A percentile compares a stretch with the other conserved stretches of the same genome.
These are phyloP conservation scores for Penicillium sumatraense DNA, from an alignment of 2,329 filamentous ascomycete species.

Conservation along the genomic window DNA sequence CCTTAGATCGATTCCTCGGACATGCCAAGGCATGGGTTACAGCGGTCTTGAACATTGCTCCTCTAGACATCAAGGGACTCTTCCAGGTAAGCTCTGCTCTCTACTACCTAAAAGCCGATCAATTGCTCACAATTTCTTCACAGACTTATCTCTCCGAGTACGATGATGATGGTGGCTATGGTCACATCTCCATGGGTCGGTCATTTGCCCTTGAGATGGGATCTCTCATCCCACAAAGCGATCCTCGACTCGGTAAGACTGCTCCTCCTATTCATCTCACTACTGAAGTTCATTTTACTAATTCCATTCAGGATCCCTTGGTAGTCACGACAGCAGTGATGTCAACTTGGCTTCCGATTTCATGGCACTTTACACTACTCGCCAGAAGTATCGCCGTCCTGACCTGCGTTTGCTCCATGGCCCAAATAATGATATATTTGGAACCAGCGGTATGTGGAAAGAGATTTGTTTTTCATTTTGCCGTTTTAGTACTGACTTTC, in stretches of 20 bases:
- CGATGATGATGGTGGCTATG: conserved; percentile 87
- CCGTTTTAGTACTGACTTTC: not conserved
- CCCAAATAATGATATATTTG: conserved; percentile 9
- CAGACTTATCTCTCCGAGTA: conserved; percentile 94
- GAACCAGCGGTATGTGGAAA: conserved; percentile 18
- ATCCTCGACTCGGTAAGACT: conserved; percentile 72
- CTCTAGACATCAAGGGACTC: conserved; percentile 90
- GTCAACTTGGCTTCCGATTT: conserved; percentile 96
- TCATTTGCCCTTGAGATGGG: conserved; percentile 96
- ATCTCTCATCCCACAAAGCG: conserved; percentile 79
- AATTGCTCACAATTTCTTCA: not conserved
- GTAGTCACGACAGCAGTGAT: conserved; percentile 71
- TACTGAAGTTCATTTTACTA: not conserved
- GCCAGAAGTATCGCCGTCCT: conserved; percentile 91
- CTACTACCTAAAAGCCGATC: too few relatives aligned
- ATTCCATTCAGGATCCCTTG: conserved; percentile 64
- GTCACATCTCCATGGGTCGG: conserved; percentile 86
- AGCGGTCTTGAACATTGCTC: conserved; percentile 79
- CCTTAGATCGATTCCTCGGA: conserved; percentile 76
- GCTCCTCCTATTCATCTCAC: not conserved
- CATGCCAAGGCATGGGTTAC: conserved; percentile 81
- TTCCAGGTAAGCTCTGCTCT: conserved; percentile 61
- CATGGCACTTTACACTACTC: conserved; percentile 93
- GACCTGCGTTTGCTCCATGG: conserved; percentile 60
- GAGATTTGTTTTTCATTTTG: not conserved